Evolutionary conservation across 1,284 basidiomycete genomes (phyloP), one percentile per base, ranked within the genome.

Genomic region (Cutaneotrichosporon arboriforme): DNA sequence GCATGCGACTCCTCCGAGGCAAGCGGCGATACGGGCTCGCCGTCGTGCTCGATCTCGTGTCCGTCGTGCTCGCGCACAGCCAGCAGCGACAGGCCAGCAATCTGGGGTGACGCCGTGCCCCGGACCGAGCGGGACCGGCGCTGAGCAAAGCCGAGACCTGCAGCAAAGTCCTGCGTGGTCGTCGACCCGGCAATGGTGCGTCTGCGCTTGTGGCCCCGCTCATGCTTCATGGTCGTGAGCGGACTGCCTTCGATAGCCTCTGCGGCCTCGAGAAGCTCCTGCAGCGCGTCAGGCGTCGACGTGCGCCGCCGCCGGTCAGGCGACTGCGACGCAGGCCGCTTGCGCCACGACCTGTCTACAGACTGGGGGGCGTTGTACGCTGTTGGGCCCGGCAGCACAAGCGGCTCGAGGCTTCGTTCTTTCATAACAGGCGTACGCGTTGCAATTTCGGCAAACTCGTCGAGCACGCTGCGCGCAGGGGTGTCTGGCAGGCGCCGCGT

Each of bases 371-470:
- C 53, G 23, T 50, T 57, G 17, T 61, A 61, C 13, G 62, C 2
- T 64, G 51, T 18, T 10, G 15, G 10, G 23, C 46, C 21, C 21
- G 34, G 45, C 8, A 46, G 34, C 22, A 18, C 40, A 39, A 26
- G 44, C 42, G 41, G 37, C 23, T 54, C 50, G 3, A 57, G 43
- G 17, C 50, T 52, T 9, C 53, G 48, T 21, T 61, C 60, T 18
- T 67, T 61, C 14, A 50, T 54, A 2, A 54, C 58, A 10, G 70
- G 70, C 1, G 69, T 72, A 43, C 70, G 66, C 5, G 70, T 69
- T 1, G 66, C 70, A 38, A 72, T 66, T 47, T 70, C 70, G 34
- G 70, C 70, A 53, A 59, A 73, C 50, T 73, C 70, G 36, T 73
- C 69, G 10, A 73, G 52, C 5, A 73, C 69, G 9, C 63, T 66